Conservation (phyloP, 148 eudicot species). For the Chenopodium formosanum region DNA sequence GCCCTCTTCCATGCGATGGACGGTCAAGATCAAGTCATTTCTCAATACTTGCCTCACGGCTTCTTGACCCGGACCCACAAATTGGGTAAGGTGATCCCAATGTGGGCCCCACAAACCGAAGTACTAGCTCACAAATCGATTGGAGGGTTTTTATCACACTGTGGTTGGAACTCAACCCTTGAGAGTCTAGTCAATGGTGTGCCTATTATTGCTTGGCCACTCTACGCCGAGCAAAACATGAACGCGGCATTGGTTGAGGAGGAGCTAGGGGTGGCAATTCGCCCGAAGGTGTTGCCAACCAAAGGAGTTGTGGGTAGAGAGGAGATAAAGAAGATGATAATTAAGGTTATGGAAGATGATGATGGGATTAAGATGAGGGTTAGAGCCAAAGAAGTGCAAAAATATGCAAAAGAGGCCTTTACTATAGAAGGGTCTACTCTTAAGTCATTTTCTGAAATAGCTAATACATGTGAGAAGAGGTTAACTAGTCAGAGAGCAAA, state of each 20-base stretch:
- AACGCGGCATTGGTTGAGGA: constrained; percentile 37
- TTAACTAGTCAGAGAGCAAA: background rate
- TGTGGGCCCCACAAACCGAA: constrained; percentile 35
- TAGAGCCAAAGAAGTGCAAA: constrained; percentile 16
- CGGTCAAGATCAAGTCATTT: constrained; percentile 8
- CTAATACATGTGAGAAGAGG: background rate
- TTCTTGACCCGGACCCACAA: constrained; percentile 25
- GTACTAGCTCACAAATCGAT: constrained; percentile 31
- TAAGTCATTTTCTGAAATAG: constrained; percentile 8
- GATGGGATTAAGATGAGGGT: constrained; percentile 29
- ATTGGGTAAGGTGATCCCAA: constrained; percentile 30
- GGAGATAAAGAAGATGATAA: constrained; percentile 38
- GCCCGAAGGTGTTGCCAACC: constrained; percentile 28
- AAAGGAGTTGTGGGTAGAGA: constrained; percentile 35
- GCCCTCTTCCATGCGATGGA: constrained; percentile 18
- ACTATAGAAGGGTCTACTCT: constrained; percentile 12
- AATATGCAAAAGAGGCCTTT: background rate
- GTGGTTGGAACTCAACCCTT: constrained; percentile 49
- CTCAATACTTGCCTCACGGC: constrained; percentile 26
- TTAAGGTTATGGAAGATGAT: constrained; percentile 23
- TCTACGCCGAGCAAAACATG: constrained; percentile 46
- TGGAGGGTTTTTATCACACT: constrained; percentile 41
- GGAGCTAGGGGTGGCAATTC: constrained; percentile 35
- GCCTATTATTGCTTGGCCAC: constrained; percentile 53
- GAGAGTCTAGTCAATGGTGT: constrained; percentile 43